Base-by-base conservation (phyloP, 345 rosid species). In the Chamaenerion angustifolium region DNA sequence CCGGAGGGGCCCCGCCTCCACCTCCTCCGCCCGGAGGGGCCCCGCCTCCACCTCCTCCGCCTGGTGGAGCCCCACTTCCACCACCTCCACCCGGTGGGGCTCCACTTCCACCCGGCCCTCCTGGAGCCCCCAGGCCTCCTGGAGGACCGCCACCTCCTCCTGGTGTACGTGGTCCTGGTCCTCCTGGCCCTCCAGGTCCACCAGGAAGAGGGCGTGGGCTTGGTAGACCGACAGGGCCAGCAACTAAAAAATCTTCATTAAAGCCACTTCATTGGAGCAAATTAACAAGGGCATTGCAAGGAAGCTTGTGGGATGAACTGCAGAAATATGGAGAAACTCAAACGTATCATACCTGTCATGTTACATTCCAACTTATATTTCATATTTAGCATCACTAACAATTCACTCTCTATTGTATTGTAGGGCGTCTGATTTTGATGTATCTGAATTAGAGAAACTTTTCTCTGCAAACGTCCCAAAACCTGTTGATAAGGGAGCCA, bases 231-330 rank as follows among this genome's bases (percentile, higher is more conserved):
- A 43, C 43, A 48, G 76, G 64, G 48, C 48, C 71, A 58, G 81
- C 83, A 59, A 71, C 73, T 9, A 72, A 73, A 59, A 79, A 82
- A 70, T 85, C 96, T 66, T 77, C 94, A 27, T 71, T 93, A 64
- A 93, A 93, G 77, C 99, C 99, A 58, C 53, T 88, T 52, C 99
- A 88, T 48, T 93, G 96, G 99, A 84, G 94, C 68, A 93, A 93
- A 72, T 94, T 88, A 64, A 76, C 99, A 67, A 79, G 96, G 75
- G 95, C 86, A 58, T 56, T 93, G 51, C 95, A 93, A 70, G 99
- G 99, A 78, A 93, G 95, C 73, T 84, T 93, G 62, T 93, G 96
- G 99, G 95, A 93, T 13, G 96, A 93, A 71, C 57, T 93, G 66
- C 99, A 93, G 68, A 88, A 76, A 68, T 80, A 78, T 47, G 95